Conservation (phyloP, 2,329 filamentous ascomycete species). For the Sclerotinia borealis region DNA sequence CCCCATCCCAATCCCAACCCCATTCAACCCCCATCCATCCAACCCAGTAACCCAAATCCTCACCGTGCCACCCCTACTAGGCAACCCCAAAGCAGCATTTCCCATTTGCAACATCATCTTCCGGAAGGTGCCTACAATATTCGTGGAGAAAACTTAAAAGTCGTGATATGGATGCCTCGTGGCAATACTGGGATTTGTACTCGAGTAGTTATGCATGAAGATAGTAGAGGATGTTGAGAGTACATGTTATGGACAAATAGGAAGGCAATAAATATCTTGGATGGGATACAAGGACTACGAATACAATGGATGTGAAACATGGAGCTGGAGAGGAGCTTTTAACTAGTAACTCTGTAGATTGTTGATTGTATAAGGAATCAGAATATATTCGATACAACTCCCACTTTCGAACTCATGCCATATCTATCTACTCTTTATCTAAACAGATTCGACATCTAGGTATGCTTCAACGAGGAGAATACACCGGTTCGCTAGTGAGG, state of each 20-base stretch:
- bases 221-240: background rate
- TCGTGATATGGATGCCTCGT: background rate
- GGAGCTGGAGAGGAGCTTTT: too few species aligned
- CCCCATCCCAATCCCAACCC: background rate
- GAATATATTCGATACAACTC: too few species aligned
- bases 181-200: background rate
- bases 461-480: too few species aligned
- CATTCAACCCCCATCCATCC: background rate
- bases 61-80: conserved; percentile 3
- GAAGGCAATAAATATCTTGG: background rate
- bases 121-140: conserved; percentile 4
- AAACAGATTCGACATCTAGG: background rate
- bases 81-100: background rate
- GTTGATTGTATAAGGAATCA: too few species aligned
- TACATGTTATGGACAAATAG: conserved; percentile 1
- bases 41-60: background rate
- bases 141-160: conserved; percentile 3
- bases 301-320: background rate
- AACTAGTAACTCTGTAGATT: too few species aligned
- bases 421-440: background rate
- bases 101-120: too few species aligned
- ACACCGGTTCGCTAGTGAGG: too few species aligned
- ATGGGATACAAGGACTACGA: background rate
- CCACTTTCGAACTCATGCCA: background rate
- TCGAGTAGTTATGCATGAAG: background rate